Percentiles rank a stretch among this genome's conserved stretches.
Conservation (phyloP, 2,329 filamentous ascomycete species). For the Epichloe elymi region DNA sequence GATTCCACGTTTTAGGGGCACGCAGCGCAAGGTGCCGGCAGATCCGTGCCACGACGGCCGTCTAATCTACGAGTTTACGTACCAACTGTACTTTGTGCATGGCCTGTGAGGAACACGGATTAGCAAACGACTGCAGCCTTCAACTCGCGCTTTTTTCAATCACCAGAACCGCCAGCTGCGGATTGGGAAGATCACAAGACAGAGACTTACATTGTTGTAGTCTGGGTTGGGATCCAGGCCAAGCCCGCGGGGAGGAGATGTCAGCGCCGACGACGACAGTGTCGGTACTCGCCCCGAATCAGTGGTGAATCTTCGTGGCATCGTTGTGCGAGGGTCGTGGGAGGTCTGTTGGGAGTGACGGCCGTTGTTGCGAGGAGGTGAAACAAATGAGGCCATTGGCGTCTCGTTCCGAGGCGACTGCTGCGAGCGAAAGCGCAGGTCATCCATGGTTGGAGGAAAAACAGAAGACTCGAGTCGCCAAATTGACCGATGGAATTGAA, state of each 20-base stretch:
- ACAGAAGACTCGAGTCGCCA: conserved; percentile 27
- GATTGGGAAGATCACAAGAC: neutral
- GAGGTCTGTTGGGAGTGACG: conserved; percentile 40
- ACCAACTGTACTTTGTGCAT: conserved; percentile 67
- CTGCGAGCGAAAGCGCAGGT: conserved; percentile 65
- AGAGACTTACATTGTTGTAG: conserved; percentile 28
- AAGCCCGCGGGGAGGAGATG: conserved; percentile 33
- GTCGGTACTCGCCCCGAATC: conserved; percentile 76
- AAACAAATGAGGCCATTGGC: conserved; percentile 60
- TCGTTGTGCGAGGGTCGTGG: conserved; percentile 59
- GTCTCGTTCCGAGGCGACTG: conserved; percentile 66
- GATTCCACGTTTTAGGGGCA: neutral
- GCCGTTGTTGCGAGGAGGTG: conserved; percentile 57
- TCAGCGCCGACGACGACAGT: conserved; percentile 43
- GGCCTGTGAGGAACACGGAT: conserved; percentile 28
- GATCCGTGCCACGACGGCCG: neutral
- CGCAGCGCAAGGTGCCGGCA: neutral
- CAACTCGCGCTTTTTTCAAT: neutral
- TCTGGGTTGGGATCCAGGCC: conserved; percentile 31
- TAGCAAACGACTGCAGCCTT: neutral
- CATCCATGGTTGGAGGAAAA: conserved; percentile 44
- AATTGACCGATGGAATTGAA: conserved; percentile 21
- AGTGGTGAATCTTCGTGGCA: conserved; percentile 89
- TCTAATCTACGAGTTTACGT: conserved; percentile 25
- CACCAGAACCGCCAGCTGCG: neutral